phyloP scores from a whole-genome alignment of 1,284 basidiomycete species.

The Xerocomus minutiporus region DNA sequence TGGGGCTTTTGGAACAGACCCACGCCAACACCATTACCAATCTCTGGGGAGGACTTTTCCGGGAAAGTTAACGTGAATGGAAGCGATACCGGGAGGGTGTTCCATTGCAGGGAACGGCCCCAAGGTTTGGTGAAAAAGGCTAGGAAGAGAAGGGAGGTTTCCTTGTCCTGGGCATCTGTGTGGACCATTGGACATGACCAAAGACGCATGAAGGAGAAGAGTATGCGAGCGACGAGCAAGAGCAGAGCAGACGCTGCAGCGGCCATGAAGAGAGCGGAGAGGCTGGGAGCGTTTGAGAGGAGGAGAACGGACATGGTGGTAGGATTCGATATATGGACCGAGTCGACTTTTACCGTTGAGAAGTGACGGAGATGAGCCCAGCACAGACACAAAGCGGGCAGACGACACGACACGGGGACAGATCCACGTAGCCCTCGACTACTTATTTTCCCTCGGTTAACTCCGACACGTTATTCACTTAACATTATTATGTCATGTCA shows the following conservation, averaged over 20 bases:
- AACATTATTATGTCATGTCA: conserved; percentile 16
- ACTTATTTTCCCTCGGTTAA: conserved; percentile 27
- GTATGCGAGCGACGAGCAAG: conserved; percentile 29
- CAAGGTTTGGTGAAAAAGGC: conserved; percentile 12
- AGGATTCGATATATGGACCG: neutral
- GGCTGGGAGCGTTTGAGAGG: conserved; percentile 26
- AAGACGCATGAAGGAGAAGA: conserved; percentile 28
- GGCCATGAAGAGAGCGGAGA: conserved; percentile 33
- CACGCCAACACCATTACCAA: conserved; percentile 3
- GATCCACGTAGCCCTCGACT: conserved; percentile 16
- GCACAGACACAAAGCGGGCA: conserved; percentile 7
- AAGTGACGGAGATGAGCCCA: conserved; percentile 29
- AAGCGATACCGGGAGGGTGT: conserved; percentile 26
- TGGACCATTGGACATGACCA: conserved; percentile 23
- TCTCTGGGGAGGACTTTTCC: conserved; percentile 21
- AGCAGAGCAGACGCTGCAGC: conserved; percentile 26
- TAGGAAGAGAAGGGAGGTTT: neutral
- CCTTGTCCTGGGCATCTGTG: conserved; percentile 18
- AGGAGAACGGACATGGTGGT: conserved; percentile 31
- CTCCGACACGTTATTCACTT: conserved; percentile 18
- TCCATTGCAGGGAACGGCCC: conserved; percentile 22
- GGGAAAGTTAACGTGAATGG: conserved; percentile 22
- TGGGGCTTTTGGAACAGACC: conserved; percentile 11
- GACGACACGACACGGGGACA: conserved; percentile 9
- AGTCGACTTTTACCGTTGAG: conserved; percentile 12